Base-by-base conservation (phyloP, 2,329 filamentous ascomycete genomes). In the Zymoseptoria ardabiliae region DNA sequence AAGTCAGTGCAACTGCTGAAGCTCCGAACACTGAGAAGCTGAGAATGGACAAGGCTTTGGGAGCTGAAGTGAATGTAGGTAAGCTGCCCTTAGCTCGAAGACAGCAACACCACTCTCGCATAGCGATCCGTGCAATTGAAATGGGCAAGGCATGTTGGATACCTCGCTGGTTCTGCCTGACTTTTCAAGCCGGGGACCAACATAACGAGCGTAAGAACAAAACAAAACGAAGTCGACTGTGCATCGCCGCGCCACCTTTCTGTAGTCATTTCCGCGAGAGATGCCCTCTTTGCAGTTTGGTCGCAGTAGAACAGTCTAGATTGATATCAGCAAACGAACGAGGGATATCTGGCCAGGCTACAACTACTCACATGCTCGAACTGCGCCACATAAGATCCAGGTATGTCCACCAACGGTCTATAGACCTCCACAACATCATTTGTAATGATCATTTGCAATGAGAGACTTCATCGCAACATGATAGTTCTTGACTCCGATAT, bases 401-500 rank as follows among this genome's bases (percentile, higher is more conserved):
- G 96, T 77, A 92, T 86, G 77, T 97, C 92, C 67, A 89, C 87
- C 68, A 97, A 79, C 28, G 92, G 92, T 48, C 91, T 91, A 73
- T 97, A 97, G 50, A 89, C 85, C 76, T 97, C 90, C 50, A 97
- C 90, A 67, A 97, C 89, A 60, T 91, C 91, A 59, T 81, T 85
- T 50, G 85, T 81, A 53, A 97, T 91, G 50, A 97, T 91, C 91
- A 59, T 81, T 85, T 50, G 85, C 81, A 53, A 97, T 91, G 50
- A 97, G 81, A 71, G 87, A 93, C 77, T 96, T 96, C 74, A 97
- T 79, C 52, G 92, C 92, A 7, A 96, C 81, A 45, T 96, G 82
- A 72, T 97, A 97, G 76, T 96, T 96, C 62, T 97, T 91, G 74
- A 95, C 90, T 23, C 93, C 92, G n/a, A 97, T 76, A 57, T 92